Conservation (phyloP, 345 rosid species). For the Gossypium herbaceum region DNA sequence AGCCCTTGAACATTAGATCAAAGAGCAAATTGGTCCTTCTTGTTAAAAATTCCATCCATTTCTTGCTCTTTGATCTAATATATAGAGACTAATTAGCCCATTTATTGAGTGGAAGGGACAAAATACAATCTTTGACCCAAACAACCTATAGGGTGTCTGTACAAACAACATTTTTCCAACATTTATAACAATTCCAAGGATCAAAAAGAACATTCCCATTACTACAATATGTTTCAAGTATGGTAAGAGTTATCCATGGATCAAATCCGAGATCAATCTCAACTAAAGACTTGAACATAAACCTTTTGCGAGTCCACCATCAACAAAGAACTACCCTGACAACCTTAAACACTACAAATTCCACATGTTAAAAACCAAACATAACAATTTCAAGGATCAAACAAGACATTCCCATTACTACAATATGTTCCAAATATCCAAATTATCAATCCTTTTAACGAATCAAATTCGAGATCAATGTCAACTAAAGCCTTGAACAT, state of each 20-base stretch:
- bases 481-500: too few species aligned
- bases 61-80: too few species aligned
- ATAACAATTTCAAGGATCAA: background rate
- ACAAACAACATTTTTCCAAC: constrained; percentile 1
- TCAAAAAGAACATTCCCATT: background rate
- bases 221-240: background rate
- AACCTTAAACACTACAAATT: background rate
- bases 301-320: too few species aligned
- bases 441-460: background rate
- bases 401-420: too few species aligned
- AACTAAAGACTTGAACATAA: too few species aligned
- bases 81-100: too few species aligned
- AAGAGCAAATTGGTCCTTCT: too few species aligned
- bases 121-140: background rate
- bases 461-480: background rate
- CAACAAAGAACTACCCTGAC: background rate
- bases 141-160: background rate
- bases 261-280: background rate
- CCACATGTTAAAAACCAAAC: background rate
- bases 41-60: too few species aligned
- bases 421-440: background rate
- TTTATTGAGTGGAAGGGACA: too few species aligned
- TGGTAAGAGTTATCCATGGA: background rate
- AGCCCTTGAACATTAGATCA: too few species aligned
- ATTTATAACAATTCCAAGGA: constrained; percentile 9